Base-by-base conservation (phyloP, 371 early-diverging fungal genomes). In the Dipsacomyces acuminosporus region DNA sequence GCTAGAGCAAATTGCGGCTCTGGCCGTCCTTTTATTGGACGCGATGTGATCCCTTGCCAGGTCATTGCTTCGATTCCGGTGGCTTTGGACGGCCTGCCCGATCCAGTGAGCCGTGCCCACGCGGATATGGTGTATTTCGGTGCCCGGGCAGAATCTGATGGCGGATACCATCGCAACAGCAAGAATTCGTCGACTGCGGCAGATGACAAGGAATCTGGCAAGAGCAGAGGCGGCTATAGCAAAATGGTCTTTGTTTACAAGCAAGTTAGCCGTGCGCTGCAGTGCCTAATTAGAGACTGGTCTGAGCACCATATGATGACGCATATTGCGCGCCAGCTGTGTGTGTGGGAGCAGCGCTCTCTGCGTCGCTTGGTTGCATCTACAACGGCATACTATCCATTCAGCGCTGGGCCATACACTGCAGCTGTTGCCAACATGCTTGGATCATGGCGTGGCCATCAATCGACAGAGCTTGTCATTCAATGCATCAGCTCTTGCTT, bases 221-320 rank as follows among this genome's bases (percentile, higher is more conserved):
- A 44, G 30, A 41, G 14, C 48, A 52, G 36, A 44, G 49, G 53
- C 13, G 50, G 49, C 18, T 67, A 67, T 36, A 58, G 55, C 51
- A 67, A 67, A 36, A 51, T 67, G 7, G 59, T 63, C 13, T 38
- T 63, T 3, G 69, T 63, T 20, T 67, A 67, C 45, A 50, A 54
- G 52, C 64, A 63, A n/a, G 64, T 67, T 1, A 54, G 24, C 30
- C 58, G 59, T 15, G 69, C 69, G 18, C 17, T 67, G 30, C 69
- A 58, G 51, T 47, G 69, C 25, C 51, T 67, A 30, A 67, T 67
- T 14, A 52, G 69, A 1, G 69, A 67, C 47, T 67, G 69, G 69
- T 54, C 69, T 2, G 69, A 67, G 64, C 69, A 63, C 30, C 69
- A 67, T 15, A 34, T 67, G 34, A 67, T 67, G 69, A 51, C 64